Conservation (phyloP, 345 rosid species). For the Syzygium grande region DNA sequence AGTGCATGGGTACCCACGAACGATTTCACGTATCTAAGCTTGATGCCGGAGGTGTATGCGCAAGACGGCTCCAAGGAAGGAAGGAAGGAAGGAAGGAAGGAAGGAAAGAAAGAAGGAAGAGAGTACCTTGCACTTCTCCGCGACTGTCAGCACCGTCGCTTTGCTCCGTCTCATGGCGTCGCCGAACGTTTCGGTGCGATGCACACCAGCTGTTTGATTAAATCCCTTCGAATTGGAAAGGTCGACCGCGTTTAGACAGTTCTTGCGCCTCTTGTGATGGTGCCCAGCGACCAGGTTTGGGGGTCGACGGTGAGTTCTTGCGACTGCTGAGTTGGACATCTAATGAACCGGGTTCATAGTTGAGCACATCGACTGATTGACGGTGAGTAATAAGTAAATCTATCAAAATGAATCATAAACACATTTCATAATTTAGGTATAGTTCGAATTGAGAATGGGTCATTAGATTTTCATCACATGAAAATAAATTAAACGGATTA, state of each 20-base stretch:
- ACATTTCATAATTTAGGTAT: no score
- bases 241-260: background rate
- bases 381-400: no score
- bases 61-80: background rate
- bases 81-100: background rate
- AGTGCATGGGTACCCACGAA: background rate
- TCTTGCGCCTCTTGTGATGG: background rate
- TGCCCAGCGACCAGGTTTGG: no score
- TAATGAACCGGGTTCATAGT: no score
- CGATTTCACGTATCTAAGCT: background rate
- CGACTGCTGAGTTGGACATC: background rate
- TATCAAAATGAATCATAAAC: no score
- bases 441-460: no score
- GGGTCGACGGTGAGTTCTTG: no score
- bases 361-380: no score
- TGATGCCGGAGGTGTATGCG: background rate
- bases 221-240: constrained; percentile 12
- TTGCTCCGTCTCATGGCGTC: constrained; percentile 41
- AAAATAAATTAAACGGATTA: no score
- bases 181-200: background rate
- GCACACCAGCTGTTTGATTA: constrained; percentile 45
- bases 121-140: constrained; percentile 72
- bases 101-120: background rate
- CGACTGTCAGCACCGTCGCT: constrained; percentile 34
- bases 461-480: no score